Conservation (phyloP, 208 protist species). For the Lotmaria passim region DNA sequence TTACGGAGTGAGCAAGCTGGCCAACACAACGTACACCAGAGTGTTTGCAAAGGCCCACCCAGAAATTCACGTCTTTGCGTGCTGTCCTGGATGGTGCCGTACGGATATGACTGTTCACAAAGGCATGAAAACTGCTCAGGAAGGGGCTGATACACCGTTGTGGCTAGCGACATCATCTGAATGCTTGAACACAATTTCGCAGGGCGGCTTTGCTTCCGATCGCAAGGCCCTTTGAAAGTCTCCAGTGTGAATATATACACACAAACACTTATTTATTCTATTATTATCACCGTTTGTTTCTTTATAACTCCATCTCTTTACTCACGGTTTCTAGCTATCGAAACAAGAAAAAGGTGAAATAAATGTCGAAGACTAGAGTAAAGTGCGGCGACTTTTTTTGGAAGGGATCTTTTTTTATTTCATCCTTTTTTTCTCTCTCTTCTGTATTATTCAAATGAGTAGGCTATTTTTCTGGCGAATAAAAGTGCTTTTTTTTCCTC, state of each 20-base stretch:
- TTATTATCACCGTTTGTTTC: slow-evolving; percentile 20
- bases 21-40: slow-evolving; percentile 33
- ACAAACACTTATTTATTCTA: slow-evolving; percentile 22
- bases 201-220: slow-evolving; percentile 31
- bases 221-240: slow-evolving; percentile 11
- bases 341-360: background rate
- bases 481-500: too few species aligned
- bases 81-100: slow-evolving; percentile 47
- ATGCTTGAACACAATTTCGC: slow-evolving; percentile 18
- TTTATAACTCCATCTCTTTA: background rate
- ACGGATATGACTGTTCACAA: slow-evolving; percentile 30
- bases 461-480: too few species aligned
- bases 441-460: too few species aligned
- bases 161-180: slow-evolving; percentile 36
- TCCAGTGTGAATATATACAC: too few species aligned
- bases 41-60: slow-evolving; percentile 21
- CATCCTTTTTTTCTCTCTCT: slow-evolving; percentile 7
- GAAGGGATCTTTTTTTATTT: background rate
- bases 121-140: slow-evolving; percentile 28
- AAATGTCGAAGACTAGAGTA: background rate
- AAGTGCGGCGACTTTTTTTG: background rate
- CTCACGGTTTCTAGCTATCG: background rate
- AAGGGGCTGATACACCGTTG: slow-evolving; percentile 39
- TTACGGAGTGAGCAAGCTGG: slow-evolving; percentile 53
- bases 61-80: slow-evolving; percentile 40